phyloP scores from a whole-genome alignment of 225 moss, liverwort and hornwort genomes.

The Rhytidiadelphus loreus region DNA sequence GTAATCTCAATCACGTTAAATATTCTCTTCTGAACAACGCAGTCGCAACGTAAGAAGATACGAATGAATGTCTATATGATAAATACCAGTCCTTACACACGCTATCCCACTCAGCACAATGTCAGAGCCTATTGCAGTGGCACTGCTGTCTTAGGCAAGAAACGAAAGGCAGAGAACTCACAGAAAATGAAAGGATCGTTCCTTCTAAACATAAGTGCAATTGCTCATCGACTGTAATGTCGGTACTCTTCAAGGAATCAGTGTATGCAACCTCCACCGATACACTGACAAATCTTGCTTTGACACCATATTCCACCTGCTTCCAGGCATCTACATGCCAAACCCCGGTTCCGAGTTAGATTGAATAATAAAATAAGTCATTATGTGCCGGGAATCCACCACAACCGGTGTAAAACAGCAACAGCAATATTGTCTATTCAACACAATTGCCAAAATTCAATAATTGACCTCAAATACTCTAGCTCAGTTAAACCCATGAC shows the following conservation, averaged over 20 bases:
- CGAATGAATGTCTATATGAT: not conserved
- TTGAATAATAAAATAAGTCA: not conserved
- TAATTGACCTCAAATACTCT: not conserved
- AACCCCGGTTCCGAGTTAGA: not conserved
- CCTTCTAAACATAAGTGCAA: constrained; percentile 52
- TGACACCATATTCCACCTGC: constrained; percentile 91
- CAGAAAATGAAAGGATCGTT: constrained; percentile 46
- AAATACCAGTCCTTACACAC: not conserved
- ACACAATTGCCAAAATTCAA: not conserved
- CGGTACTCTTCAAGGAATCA: constrained; percentile 1
- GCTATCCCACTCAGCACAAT: not conserved
- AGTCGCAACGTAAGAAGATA: not conserved
- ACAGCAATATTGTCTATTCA: not conserved
- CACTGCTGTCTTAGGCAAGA: not conserved
- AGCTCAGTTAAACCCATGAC: not conserved
- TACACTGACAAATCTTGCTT: constrained; percentile 59
- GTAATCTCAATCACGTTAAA: not conserved
- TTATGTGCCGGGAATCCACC: not conserved
- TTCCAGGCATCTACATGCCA: constrained; percentile 54
- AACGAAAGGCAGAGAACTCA: constrained; percentile 23
- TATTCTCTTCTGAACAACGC: not conserved
- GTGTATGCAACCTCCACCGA: constrained; percentile 53
- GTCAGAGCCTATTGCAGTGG: not conserved
- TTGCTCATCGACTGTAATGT: constrained; percentile 31
- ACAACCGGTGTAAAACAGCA: not conserved